Conservation (phyloP, 495 filamentous ascomycete genomes). For the Penicillium malachiteum region DNA sequence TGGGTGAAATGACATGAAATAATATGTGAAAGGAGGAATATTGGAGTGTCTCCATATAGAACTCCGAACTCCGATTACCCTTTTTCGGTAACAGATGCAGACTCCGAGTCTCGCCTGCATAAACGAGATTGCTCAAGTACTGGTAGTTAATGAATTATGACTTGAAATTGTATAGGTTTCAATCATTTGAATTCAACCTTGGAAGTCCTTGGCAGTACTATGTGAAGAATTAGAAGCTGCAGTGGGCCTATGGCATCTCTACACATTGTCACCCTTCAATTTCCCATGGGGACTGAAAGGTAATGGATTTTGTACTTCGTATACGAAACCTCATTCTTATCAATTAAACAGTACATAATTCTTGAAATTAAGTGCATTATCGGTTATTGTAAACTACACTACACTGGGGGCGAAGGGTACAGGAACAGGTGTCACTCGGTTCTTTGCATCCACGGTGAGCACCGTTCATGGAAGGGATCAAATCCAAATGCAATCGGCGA, state of each 20-base stretch:
- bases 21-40: not conserved
- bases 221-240: too few species aligned
- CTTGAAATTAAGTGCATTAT: slow-evolving; percentile 19
- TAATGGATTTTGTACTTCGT: not conserved
- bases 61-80: slow-evolving; percentile 11
- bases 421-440: slow-evolving; percentile 2
- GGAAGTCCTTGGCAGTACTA: too few species aligned
- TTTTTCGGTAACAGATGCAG: not conserved
- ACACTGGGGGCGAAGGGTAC: slow-evolving; percentile 7
- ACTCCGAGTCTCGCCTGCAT: not conserved
- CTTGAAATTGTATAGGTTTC: too few species aligned
- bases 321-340: not conserved
- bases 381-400: slow-evolving; percentile 23
- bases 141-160: too few species aligned
- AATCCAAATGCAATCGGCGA: slow-evolving; percentile 6
- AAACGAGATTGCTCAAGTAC: too few species aligned
- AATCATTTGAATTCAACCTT: too few species aligned
- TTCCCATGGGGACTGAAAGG: too few species aligned
- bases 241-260: too few species aligned
- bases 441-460: slow-evolving; percentile 2
- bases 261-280: too few species aligned
- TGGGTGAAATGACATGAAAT: too few species aligned
- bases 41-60: not conserved
- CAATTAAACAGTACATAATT: not conserved
- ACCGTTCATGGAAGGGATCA: not conserved